phyloP scores from a whole-genome alignment of 2,329 filamentous ascomycete genomes.

The Beauveria varroae region DNA sequence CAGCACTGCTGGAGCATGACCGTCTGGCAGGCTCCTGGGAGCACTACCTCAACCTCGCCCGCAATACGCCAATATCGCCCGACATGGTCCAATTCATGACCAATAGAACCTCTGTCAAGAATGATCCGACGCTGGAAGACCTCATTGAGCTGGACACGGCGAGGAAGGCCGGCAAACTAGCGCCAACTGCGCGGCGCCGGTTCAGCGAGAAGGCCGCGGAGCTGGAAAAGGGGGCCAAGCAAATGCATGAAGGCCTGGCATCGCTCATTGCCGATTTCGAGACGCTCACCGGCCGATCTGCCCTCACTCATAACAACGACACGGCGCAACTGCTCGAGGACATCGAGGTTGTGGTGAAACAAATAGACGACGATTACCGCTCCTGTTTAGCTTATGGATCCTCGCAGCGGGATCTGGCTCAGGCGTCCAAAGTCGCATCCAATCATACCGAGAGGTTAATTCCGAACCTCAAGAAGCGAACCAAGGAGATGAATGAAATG shows the following conservation, averaged over 20 bases:
- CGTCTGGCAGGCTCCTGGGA: conserved; percentile 60
- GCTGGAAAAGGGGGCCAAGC: conserved; percentile 51
- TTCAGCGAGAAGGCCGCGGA: conserved; percentile 54
- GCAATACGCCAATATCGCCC: conserved; percentile 55
- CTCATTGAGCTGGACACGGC: conserved; percentile 70
- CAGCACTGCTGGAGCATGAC: conserved; percentile 60
- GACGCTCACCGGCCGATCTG: conserved; percentile 45
- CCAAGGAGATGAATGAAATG: conserved; percentile 54
- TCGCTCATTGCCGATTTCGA: conserved; percentile 57
- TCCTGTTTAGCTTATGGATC: conserved; percentile 63
- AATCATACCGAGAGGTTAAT: conserved; percentile 56
- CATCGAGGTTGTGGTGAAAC: conserved; percentile 76
- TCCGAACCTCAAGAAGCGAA: conserved; percentile 48
- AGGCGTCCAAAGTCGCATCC: conserved; percentile 56
- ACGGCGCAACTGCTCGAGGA: conserved; percentile 67
- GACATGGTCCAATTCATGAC: conserved; percentile 63
- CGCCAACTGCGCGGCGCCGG: conserved; percentile 48
- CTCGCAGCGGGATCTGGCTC: conserved; percentile 51
- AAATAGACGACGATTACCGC: conserved; percentile 80
- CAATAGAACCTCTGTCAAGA: conserved; percentile 32
- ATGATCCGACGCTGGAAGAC: conserved; percentile 58
- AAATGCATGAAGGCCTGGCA: conserved; percentile 55
- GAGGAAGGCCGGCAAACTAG: conserved; percentile 61
- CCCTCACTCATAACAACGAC: conserved; percentile 53
- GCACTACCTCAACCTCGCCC: conserved; percentile 56